Conservation (phyloP, 2,329 filamentous ascomycete genomes). For the Aspergillus ochraceus region DNA sequence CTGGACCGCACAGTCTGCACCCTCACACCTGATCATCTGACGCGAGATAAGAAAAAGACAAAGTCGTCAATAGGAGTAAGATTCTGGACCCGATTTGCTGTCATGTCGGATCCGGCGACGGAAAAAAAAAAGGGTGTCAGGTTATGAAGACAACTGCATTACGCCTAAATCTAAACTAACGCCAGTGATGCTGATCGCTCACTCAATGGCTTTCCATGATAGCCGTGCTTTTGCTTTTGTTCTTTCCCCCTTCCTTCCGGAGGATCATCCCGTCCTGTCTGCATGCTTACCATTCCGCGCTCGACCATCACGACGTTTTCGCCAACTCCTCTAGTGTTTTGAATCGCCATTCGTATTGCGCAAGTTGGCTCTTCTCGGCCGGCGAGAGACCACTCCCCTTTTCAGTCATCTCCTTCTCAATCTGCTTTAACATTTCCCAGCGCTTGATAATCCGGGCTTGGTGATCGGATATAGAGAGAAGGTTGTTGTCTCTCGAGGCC, state of each 20-base stretch:
- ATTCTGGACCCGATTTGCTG: neutral
- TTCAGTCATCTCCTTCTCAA: slow-evolving; percentile 34
- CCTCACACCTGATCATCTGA: neutral
- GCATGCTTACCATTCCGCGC: neutral
- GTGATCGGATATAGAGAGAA: slow-evolving; percentile 34
- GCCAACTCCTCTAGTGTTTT: slow-evolving; percentile 34
- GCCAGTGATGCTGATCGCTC: slow-evolving; percentile 25
- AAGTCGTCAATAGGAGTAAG: neutral
- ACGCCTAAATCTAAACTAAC: slow-evolving; percentile 25
- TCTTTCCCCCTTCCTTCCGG: neutral
- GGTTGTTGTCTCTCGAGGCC: slow-evolving; percentile 32
- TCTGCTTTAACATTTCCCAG: slow-evolving; percentile 37
- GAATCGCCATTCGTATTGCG: slow-evolving; percentile 37
- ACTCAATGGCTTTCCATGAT: neutral
- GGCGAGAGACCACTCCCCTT: slow-evolving; percentile 32
- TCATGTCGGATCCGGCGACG: neutral
- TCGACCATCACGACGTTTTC: neutral
- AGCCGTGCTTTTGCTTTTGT: neutral
- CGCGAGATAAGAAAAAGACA: neutral
- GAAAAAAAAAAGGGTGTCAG: neutral
- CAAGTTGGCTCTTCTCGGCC: slow-evolving; percentile 32
- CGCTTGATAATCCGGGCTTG: slow-evolving; percentile 36
- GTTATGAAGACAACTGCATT: slow-evolving; percentile 1
- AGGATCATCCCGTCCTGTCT: slow-evolving; percentile 1
- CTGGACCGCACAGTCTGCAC: neutral